Base-by-base conservation (phyloP, 2,329 filamentous ascomycete species). In the Chrysoporthe puriensis region DNA sequence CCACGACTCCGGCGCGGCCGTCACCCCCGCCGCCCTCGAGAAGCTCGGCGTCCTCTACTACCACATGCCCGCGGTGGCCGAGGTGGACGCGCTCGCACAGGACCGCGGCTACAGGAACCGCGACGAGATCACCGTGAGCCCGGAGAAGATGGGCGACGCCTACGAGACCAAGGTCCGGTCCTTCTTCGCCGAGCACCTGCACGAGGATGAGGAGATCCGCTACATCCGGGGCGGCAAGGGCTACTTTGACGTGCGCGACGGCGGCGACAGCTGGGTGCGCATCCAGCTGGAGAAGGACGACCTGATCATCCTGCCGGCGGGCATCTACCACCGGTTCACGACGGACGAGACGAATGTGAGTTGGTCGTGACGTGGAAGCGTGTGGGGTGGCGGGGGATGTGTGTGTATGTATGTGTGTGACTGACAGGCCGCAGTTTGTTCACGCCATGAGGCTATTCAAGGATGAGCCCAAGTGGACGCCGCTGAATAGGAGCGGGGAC, bases 381-480 rank as follows among this genome's bases (percentile, higher is more conserved):
- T n/a, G n/a, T 46, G 11, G 58, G 40, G 42, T 32, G 64, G 42
- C 11, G 1, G 34, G 16, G 54, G 8, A 34, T 40, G 32, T 43
- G 3, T 11, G 7, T 14, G 21, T 13, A 59, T 13, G 44, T 54
- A 26, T 34, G 48, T 43, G 21, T n/a, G 61, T 71, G 64, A 62
- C 66, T 60, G 40, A 34, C 58, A 43, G 36, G 2, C 7, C 64
- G 60, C 73, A 97, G 94, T 97, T 95, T 76, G 93, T 97, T 72
- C 92, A 96, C 77, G 96, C 96, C 16, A 95, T 98, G 93, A 88
- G 96, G 67, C 84, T 99, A 63, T 99, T 98, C 87, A 94, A 98
- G 82, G 96, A 98, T 72, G 94, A 98, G 80, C 96, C 96, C 44
- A 97, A 98, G 81, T 99, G 96, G 96, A 98, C 94, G 46, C 92